Base-by-base conservation (phyloP, 164 flowering plant genomes). In the Berberis vulgaris region DNA sequence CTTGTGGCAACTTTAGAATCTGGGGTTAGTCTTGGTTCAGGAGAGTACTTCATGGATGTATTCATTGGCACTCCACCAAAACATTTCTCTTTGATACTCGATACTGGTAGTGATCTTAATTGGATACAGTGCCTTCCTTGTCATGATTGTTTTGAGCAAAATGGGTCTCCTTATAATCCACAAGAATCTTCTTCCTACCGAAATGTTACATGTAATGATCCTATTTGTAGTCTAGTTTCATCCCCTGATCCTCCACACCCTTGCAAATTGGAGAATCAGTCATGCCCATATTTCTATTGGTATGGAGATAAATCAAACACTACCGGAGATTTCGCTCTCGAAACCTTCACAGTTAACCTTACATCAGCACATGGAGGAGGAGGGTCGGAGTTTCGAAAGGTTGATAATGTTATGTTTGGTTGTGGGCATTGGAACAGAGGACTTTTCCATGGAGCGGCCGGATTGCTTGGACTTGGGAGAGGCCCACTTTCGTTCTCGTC, bases 381-480 rank as follows among this genome's bases (percentile, higher is more conserved):
- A 40, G 61, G 62, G 45, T 49, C 84, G 1, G 86, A 81, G 66
- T 80, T 80, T 50, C 59, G 52, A 72, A 60, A 49, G 43, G 88
- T 84, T 39, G 89, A 91, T 78, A 79, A 86, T 59, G 84, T 94
- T 54, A 89, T 94, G 97, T 91, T 94, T 63, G 99, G 99, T 0
- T 89, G 96, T 65, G 99, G 99, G 6, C 99, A 94, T 71, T 89
- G 96, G 99, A 94, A 94, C 65, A 74, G 93, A 44, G 99, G 97
- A 7, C 79, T 91, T 4, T 94, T 94, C 59, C 97, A 87, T 66
- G 99, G 99, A 1, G 96, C 99, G 6, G 88, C 96, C 2, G 99
- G 99, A 0, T 70, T 94, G 67, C 69, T 94, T 45, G 99, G 97
- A 2, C 79, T 94, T 1, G 99, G 99, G 12, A 71, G 93, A 44